phyloP scores from a whole-genome alignment of 192 early-diverging fungal genomes.

The Backusella liffmaniae region DNA sequence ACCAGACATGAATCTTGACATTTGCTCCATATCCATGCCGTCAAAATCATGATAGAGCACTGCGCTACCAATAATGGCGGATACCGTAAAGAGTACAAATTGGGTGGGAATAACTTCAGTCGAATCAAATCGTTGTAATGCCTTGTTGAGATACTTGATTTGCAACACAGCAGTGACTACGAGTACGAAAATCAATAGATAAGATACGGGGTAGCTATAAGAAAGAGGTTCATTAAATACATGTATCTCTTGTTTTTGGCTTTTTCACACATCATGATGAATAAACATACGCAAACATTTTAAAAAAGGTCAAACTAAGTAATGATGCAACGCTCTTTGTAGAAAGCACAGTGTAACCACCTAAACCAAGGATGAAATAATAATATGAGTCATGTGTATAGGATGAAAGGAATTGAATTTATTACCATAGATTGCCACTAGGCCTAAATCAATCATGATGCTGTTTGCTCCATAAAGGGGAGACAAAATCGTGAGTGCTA shows the following conservation, averaged over 20 bases:
- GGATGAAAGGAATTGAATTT: background rate
- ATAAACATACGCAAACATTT: slow-evolving; percentile 50
- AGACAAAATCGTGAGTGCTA: slow-evolving; percentile 42
- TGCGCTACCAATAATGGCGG: slow-evolving; percentile 66
- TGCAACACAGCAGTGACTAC: slow-evolving; percentile 63
- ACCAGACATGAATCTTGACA: slow-evolving; percentile 52
- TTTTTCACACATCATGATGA: no score
- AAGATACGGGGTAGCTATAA: slow-evolving; percentile 57
- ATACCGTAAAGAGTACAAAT: slow-evolving; percentile 73
- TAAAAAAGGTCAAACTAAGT: slow-evolving; percentile 58
- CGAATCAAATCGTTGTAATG: slow-evolving; percentile 63
- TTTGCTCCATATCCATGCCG: slow-evolving; percentile 46
- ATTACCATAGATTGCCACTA: slow-evolving; percentile 71
- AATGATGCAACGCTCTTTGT: slow-evolving; percentile 71
- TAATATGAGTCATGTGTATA: background rate
- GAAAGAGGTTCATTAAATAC: no score
- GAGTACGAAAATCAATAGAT: slow-evolving; percentile 56
- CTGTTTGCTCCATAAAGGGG: slow-evolving; percentile 45
- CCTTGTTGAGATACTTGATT: slow-evolving; percentile 65
- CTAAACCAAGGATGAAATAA: slow-evolving; percentile 30
- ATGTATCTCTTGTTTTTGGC: no score
- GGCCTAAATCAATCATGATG: slow-evolving; percentile 62
- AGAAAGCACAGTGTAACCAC: slow-evolving; percentile 70
- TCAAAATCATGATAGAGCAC: slow-evolving; percentile 68
- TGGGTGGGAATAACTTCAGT: slow-evolving; percentile 78